Base-by-base conservation (phyloP, 371 early-diverging fungal genomes). In the Actinomortierella ambigua region DNA sequence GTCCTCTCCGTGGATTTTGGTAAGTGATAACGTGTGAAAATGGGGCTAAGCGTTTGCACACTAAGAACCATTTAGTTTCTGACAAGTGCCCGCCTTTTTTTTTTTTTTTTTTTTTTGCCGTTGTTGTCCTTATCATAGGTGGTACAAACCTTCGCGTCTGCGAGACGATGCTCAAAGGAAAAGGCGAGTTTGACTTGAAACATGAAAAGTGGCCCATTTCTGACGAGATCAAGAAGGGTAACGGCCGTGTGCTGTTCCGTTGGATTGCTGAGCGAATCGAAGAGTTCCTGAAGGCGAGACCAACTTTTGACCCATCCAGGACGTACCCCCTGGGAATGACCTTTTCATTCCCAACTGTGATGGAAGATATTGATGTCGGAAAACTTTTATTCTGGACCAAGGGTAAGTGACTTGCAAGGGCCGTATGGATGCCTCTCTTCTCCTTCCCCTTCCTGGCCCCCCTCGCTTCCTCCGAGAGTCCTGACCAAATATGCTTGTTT, bases 1-100 rank as follows among this genome's bases (percentile, higher is more conserved):
- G 91, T 85, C 73, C 84, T 98, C 20, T 96, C 97, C 14, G 83
- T 98, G 49, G 98, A 98, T 77, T 82, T 98, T 50, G 98, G 97
- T 67, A 59, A 42, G 47, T 2, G 23, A 9, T 15, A 42, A 20
- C 29, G 41, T 27, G 20, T 53, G 41, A 23, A 22, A 13, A 1
- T 1, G 40, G 3, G 4, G 13, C 15, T 13, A 24, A 34, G 34
- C 4, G 34, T 34, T n/a, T n/a, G n/a, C n/a, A n/a, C n/a, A n/a
- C n/a, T n/a, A n/a, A n/a, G n/a, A n/a, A n/a, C n/a, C n/a, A n/a
- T n/a, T n/a, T n/a, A n/a, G n/a, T n/a, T n/a, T n/a, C n/a, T n/a
- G n/a, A n/a, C n/a, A n/a, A n/a, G n/a, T n/a, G n/a, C n/a, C n/a
- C 52, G 23, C 48, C 24, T 50, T 24, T 50, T 6, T 18, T 26